Conservation (phyloP, 1,139 yeast genomes). For the Debaryomycetaceae sp. region DNA sequence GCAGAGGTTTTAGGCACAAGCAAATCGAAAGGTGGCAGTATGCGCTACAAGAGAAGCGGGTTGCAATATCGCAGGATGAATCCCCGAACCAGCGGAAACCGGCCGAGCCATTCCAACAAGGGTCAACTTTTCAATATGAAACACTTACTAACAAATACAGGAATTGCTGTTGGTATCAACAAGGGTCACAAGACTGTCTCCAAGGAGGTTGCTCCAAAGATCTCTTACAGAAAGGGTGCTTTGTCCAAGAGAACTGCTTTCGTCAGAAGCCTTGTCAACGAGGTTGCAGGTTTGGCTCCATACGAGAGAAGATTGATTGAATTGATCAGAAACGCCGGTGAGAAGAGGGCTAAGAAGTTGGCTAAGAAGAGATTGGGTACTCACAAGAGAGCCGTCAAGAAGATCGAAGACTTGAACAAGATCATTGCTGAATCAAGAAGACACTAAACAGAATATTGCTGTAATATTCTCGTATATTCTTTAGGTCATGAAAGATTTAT, state of each 20-base stretch:
- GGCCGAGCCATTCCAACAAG: too few species aligned
- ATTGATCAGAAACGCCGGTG: slow-evolving; percentile 99
- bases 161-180: slow-evolving; percentile 98
- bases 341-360: slow-evolving; percentile 99
- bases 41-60: too few species aligned
- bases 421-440: slow-evolving; percentile 98
- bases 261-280: slow-evolving; percentile 93
- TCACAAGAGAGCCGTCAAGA: slow-evolving; percentile 98
- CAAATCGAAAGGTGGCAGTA: too few species aligned
- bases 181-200: slow-evolving; percentile 97
- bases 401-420: slow-evolving; percentile 97
- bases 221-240: slow-evolving; percentile 97
- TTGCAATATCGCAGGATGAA: too few species aligned
- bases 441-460: slow-evolving; percentile 30
- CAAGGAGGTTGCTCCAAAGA: slow-evolving; percentile 90
- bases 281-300: slow-evolving; percentile 99
- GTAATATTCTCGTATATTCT: not conserved
- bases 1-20: too few species aligned
- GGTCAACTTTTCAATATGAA: not conserved
- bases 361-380: slow-evolving; percentile 99
- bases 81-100: too few species aligned
- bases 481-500: not conserved
- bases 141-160: slow-evolving; percentile 39
- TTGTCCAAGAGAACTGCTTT: slow-evolving; percentile 93
- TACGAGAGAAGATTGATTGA: slow-evolving; percentile 99